Evolutionary conservation across 805 yeast genomes (phyloP), one percentile per base, ranked within the genome.

Genomic region (Candida tibetensis): DNA sequence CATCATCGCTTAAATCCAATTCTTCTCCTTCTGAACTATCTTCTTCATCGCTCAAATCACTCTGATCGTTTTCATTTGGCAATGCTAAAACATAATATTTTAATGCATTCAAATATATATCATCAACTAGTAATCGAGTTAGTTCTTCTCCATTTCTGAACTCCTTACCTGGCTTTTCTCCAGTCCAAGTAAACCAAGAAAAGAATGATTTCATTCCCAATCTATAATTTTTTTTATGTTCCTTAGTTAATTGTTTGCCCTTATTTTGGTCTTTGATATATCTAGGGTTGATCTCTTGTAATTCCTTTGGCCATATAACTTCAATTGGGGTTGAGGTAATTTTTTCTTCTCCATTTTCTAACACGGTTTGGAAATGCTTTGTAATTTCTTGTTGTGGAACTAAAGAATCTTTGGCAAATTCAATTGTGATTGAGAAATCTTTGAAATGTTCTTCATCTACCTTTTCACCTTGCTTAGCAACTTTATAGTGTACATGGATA

Each of bases 121-220:
- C 96, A 32, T 88, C 95, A 4, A 77, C 69, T 10, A 91, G 66
- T 29, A 85, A 61, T 36, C 79, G 67, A 0, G 95, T 86, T 38
- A 90, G 69, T 8, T 82, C 88, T 44, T 82, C 91, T 17, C 95
- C 96, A 40, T 75, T 72, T 44, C 89, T 74, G 54, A 80, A 86
- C 55, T 81, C 93, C 60, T 79, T 85, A 1, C 87, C 85, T 1
- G 87, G 83, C 46, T 81, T 82, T 25, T 63, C 57, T 0, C 95
- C 95, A 1, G 93, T 83, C 90, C 95, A 89, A 33, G 69, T 67
- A 55, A 89, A 90, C 82, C 90, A 90, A 4, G 88, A 82, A 60
- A 91, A 90, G 52, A 91, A 83, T 10, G 91, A 80, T 53, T 82
- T 81, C 88, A 82, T 82, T 4, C 90, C 90, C 14, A 69, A 53